phyloP scores from a whole-genome alignment of 1,284 basidiomycete species.

The Ceratobasidium sp. region DNA sequence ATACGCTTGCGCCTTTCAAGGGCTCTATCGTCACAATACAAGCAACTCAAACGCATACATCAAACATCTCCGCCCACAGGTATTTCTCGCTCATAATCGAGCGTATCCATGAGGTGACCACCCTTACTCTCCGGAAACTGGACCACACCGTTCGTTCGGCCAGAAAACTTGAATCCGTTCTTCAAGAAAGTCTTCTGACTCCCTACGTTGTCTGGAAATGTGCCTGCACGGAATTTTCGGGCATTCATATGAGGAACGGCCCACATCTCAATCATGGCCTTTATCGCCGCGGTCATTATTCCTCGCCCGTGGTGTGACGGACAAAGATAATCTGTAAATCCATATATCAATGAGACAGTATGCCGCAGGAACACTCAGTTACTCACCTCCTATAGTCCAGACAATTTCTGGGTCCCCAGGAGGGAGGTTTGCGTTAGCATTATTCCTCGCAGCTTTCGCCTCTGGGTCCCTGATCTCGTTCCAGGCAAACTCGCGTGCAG shows the following conservation, averaged over 20 bases:
- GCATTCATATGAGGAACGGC: constrained; percentile 68
- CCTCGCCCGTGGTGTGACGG: constrained; percentile 69
- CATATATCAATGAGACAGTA: not conserved
- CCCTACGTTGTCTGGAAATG: constrained; percentile 64
- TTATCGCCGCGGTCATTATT: constrained; percentile 71
- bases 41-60: not conserved
- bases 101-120: constrained; percentile 20
- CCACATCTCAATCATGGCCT: constrained; percentile 65
- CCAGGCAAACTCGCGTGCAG: constrained; percentile 40
- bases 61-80: not conserved
- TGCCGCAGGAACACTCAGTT: not conserved
- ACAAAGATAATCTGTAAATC: constrained; percentile 62
- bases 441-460: constrained; percentile 39
- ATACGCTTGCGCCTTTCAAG: no score
- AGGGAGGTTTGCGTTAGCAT: constrained; percentile 41
- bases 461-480: constrained; percentile 41
- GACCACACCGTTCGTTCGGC: not conserved
- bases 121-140: constrained; percentile 37
- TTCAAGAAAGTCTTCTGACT: constrained; percentile 72
- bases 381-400: constrained; percentile 47
- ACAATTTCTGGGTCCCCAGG: constrained; percentile 46
- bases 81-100: constrained; percentile 9
- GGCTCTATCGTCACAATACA: no score
- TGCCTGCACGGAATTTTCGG: constrained; percentile 59
- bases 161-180: constrained; percentile 64